These are phyloP conservation scores for Colletotrichum sp. DNA, from an alignment of 2,329 filamentous ascomycete species.

Conservation along the genomic window DNA sequence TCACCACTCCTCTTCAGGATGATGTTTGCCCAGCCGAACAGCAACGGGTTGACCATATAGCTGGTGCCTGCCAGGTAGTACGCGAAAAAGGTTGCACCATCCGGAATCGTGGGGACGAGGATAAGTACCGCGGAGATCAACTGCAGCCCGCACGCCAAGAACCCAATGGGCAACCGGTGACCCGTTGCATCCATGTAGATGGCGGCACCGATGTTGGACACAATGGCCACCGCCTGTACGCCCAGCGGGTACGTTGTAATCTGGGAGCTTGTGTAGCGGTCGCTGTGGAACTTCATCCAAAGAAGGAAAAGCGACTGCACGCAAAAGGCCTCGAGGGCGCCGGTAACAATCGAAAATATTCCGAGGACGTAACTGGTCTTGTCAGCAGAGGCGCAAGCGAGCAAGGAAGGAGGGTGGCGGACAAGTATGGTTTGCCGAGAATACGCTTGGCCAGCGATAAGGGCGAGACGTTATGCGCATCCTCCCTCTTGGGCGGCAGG, in stretches of 20 bases:
- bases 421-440: slow-evolving; percentile 30
- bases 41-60: slow-evolving; percentile 42
- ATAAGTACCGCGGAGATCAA: slow-evolving; percentile 34
- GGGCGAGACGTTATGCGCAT: slow-evolving; percentile 36
- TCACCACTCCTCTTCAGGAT: slow-evolving; percentile 26
- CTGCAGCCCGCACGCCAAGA: slow-evolving; percentile 34
- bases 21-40: slow-evolving; percentile 31
- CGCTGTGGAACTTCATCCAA: slow-evolving; percentile 27
- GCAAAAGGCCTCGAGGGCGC: slow-evolving; percentile 35
- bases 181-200: slow-evolving; percentile 37
- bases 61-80: slow-evolving; percentile 41
- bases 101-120: slow-evolving; percentile 33
- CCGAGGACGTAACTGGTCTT: slow-evolving; percentile 39
- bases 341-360: slow-evolving; percentile 37
- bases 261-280: slow-evolving; percentile 28
- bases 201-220: slow-evolving; percentile 38
- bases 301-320: slow-evolving; percentile 28
- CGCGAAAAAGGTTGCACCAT: slow-evolving; percentile 36
- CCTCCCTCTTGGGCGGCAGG: slow-evolving; percentile 32
- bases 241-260: slow-evolving; percentile 41
- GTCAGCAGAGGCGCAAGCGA: not conserved
- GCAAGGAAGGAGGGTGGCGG: not conserved
- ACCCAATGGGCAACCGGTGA: slow-evolving; percentile 35
- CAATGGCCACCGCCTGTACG: slow-evolving; percentile 39
- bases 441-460: slow-evolving; percentile 31